Conservation (phyloP, 371 early-diverging fungal species). For the Mortierella sp. region DNA sequence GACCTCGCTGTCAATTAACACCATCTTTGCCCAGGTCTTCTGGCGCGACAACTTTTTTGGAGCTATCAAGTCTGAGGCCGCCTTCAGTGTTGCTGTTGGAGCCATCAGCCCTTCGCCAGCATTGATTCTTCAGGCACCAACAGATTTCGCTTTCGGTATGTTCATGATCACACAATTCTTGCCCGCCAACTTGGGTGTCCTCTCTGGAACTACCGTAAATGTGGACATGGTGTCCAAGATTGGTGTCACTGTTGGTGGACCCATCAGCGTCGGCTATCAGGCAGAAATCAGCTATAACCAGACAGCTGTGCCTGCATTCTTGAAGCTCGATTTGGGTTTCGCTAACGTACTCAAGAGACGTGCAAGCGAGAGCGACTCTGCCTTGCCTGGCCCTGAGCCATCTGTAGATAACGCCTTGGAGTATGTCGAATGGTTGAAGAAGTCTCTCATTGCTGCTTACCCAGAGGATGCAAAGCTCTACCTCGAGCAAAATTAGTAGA, state of each 20-base stretch:
- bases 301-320: conserved; percentile 33
- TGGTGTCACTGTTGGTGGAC: conserved; percentile 33
- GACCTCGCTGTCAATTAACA: conserved; percentile 24
- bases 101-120: conserved; percentile 23
- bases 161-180: conserved; percentile 42
- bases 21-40: conserved; percentile 25
- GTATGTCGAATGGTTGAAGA: conserved; percentile 36
- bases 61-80: conserved; percentile 4
- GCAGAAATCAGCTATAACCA: conserved; percentile 25
- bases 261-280: conserved; percentile 16
- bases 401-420: conserved; percentile 12
- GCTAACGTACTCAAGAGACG: conserved; percentile 9
- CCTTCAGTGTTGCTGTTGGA: conserved; percentile 27
- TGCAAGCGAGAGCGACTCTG: not conserved
- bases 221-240: conserved; percentile 30
- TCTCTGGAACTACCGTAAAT: conserved; percentile 27
- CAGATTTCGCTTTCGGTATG: conserved; percentile 36
- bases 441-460: conserved; percentile 29
- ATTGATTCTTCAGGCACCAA: conserved; percentile 35
- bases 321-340: conserved; percentile 38
- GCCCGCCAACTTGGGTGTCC: conserved; percentile 35
- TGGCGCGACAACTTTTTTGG: conserved; percentile 42
- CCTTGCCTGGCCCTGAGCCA: conserved; percentile 15
- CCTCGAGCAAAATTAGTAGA: conserved; percentile 16
- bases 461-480: conserved; percentile 41